phyloP scores from a whole-genome alignment of 2,329 filamentous ascomycete species.

The Fusarium sororula region DNA sequence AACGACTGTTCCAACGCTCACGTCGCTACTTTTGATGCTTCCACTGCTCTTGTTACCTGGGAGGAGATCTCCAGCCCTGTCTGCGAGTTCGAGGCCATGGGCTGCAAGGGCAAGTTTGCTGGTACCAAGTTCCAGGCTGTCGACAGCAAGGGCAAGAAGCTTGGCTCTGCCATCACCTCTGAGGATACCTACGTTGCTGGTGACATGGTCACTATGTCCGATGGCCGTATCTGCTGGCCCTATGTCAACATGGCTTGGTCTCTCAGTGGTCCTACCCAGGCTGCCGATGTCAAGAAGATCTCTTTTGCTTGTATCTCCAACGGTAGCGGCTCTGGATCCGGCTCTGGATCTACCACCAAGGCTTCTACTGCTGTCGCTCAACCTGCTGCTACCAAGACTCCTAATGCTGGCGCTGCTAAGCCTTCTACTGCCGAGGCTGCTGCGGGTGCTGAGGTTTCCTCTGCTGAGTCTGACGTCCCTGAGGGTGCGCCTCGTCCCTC shows the following conservation, averaged over 20 bases:
- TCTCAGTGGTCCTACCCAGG: conserved; percentile 38
- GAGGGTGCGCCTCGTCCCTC: conserved; percentile 33
- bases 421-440: conserved; percentile 6
- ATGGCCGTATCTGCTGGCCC: conserved; percentile 69
- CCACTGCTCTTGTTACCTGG: conserved; percentile 66
- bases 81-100: conserved; percentile 67
- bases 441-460: conserved; percentile 1
- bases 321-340: conserved; percentile 16
- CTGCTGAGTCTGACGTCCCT: conserved; percentile 1
- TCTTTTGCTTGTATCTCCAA: conserved; percentile 60
- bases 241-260: conserved; percentile 66
- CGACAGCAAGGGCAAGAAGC: conserved; percentile 58
- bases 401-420: conserved; percentile 7
- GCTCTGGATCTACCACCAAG: not conserved
- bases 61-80: conserved; percentile 66
- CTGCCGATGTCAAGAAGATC: conserved; percentile 51
- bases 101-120: conserved; percentile 66
- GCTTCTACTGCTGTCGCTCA: conserved; percentile 10
- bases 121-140: conserved; percentile 69
- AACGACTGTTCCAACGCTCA: conserved; percentile 68
- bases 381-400: conserved; percentile 19
- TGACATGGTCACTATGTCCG: conserved; percentile 68
- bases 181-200: conserved; percentile 67
- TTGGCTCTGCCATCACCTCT: conserved; percentile 60
- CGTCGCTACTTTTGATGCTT: conserved; percentile 62